phyloP scores from a whole-genome alignment of 78 protist genomes.

The Bodo saltans region DNA sequence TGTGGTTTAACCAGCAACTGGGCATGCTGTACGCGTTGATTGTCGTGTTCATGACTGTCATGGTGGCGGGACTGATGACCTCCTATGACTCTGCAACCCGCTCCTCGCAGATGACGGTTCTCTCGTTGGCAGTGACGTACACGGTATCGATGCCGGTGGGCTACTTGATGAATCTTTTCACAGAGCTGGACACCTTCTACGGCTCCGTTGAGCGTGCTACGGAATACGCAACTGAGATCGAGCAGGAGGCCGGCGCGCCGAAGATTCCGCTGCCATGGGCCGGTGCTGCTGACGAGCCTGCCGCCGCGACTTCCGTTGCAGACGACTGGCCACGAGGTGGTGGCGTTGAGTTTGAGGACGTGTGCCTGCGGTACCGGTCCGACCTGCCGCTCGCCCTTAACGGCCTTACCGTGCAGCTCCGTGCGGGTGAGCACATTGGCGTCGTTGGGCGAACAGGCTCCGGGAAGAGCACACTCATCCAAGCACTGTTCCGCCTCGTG shows the following conservation, averaged over 20 bases:
- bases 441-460: constrained; percentile 94
- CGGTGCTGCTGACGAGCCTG: not conserved
- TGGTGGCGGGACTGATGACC: constrained; percentile 6
- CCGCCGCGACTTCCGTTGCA: not conserved
- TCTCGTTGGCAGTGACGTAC: too few relatives aligned
- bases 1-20: too few relatives aligned
- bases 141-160: too few relatives aligned
- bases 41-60: not conserved
- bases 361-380: constrained; percentile 27
- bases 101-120: too few relatives aligned
- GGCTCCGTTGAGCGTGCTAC: constrained; percentile 51
- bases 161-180: constrained; percentile 4
- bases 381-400: constrained; percentile 30
- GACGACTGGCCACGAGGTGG: constrained; percentile 30
- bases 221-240: constrained; percentile 36
- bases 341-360: constrained; percentile 29
- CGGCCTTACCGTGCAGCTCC: constrained; percentile 47
- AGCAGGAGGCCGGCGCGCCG: constrained; percentile 40
- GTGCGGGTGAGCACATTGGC: constrained; percentile 76
- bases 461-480: constrained; percentile 75
- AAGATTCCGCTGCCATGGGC: not conserved
- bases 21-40: constrained; percentile 23
- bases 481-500: constrained; percentile 73
- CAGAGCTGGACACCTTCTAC: constrained; percentile 43
- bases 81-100: too few relatives aligned